Base-by-base conservation (phyloP, 1,284 basidiomycete species). In the Pseudozyma hubeiensis region DNA sequence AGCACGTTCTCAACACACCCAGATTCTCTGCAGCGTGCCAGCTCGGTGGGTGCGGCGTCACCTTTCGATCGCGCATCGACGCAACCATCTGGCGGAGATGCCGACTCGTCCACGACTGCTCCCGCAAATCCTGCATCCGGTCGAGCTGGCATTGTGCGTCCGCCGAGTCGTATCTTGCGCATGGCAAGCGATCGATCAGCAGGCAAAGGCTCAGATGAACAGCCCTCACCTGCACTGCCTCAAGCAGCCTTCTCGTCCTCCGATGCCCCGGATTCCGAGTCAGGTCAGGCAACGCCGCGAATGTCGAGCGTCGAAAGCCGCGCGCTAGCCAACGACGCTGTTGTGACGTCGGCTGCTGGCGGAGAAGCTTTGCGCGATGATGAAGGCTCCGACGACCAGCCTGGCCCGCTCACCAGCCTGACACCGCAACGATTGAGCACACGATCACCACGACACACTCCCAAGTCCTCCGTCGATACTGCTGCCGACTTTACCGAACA, bases 401-500 rank as follows among this genome's bases (percentile, higher is more conserved):
- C 66, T 17, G 44, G 47, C 30, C 60, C 66, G 13, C 59, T 62
- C 46, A 56, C 24, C 47, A 48, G 52, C 53, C 31, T 57, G 53
- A 65, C 56, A n/a, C 58, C 67, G n/a, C 63, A 64, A 13, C 67
- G 72, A 9, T 46, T 68, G n/a, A 65, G 64, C 53, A 45, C 55
- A 17, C 51, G 59, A 9, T 68, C 64, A 5, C 49, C 63, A 14
- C 55, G 72, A 29, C 67, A 75, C 33, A 60, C 72, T 31, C 56
- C 67, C 49, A 63, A 65, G 35, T 59, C 69, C 3, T 75, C 72
- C 19, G 39, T 75, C 29, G 72, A 75, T 40, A 41, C 56, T 13
- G 47, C 43, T 37, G 64, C 53, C 31, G 71, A 72, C 34, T 85
- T 87, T 4, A 90, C 91, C 30, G 91, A 90, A 6, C 90, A 93